Percentiles rank a stretch among this genome's conserved stretches.
Evolutionary conservation across 139 green algal genomes (phyloP).

Genomic region (Chlorella sp.): DNA sequence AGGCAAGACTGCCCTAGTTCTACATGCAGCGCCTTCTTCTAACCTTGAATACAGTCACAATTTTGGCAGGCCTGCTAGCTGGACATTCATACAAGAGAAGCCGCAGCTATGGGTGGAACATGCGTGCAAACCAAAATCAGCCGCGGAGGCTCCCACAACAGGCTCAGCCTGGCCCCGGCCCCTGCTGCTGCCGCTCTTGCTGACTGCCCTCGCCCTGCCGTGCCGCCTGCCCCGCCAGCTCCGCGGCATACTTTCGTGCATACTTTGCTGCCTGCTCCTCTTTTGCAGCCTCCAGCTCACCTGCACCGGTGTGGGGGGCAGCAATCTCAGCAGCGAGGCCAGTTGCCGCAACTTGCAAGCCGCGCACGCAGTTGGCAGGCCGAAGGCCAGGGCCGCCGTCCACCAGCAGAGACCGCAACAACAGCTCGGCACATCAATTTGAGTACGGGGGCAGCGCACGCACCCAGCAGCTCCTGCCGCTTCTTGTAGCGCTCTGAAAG

Average conservation of each 20-base stretch:
- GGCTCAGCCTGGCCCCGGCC: neutral
- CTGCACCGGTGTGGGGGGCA: neutral
- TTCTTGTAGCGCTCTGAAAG: neutral
- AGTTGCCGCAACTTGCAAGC: no score
- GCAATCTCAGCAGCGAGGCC: neutral
- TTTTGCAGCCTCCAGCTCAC: neutral
- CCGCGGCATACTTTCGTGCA: neutral
- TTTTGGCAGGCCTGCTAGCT: no score
- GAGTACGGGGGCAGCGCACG: neutral
- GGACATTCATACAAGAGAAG: no score
- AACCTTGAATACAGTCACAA: no score
- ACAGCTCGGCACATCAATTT: neutral
- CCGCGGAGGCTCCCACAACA: no score
- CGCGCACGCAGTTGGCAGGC: neutral
- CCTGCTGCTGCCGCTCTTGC: neutral
- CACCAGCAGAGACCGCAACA: neutral
- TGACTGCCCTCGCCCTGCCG: neutral
- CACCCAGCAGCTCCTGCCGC: conserved; percentile 14
- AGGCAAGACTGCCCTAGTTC: no score
- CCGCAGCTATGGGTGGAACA: no score
- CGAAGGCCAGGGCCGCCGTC: neutral
- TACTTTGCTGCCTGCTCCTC: neutral
- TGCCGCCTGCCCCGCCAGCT: neutral
- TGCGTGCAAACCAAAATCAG: no score
- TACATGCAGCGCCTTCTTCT: no score